These are phyloP conservation scores for Dalbergia oliveri DNA, from an alignment of 306 rosid species.

Conservation along the genomic window DNA sequence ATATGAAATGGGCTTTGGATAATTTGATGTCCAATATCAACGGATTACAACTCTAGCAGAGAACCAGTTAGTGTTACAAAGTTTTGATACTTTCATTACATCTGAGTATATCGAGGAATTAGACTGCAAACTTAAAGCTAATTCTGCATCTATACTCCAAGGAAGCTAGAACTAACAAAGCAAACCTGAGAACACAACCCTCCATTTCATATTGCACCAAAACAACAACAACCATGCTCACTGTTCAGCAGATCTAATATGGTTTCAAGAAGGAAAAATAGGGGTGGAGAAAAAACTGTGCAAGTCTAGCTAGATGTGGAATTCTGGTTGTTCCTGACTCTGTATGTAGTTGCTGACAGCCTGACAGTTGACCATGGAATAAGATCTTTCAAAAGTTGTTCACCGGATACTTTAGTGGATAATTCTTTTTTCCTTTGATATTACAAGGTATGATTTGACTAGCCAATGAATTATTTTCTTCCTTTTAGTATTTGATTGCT, in stretches of 20 bases:
- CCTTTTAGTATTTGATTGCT: conserved; percentile 20
- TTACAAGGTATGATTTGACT: conserved; percentile 47
- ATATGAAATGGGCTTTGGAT: conserved; percentile 59
- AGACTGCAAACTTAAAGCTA: conserved; percentile 47
- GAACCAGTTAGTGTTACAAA: conserved; percentile 54
- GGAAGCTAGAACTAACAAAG: conserved; percentile 51
- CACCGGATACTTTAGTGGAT: conserved; percentile 24
- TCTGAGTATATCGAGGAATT: not conserved
- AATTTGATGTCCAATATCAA: conserved; percentile 34
- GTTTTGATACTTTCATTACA: conserved; percentile 47
- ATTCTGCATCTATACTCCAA: conserved; percentile 48
- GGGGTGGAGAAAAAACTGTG: not conserved
- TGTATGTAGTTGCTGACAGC: conserved; percentile 35
- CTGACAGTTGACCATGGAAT: conserved; percentile 39
- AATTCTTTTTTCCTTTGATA: conserved; percentile 35
- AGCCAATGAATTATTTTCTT: conserved; percentile 28
- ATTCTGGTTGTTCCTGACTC: conserved; percentile 18
- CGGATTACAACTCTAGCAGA: conserved; percentile 51
- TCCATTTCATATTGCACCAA: not conserved
- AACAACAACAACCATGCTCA: conserved; percentile 8
- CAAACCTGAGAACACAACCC: conserved; percentile 10
- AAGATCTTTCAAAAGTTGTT: conserved; percentile 41
- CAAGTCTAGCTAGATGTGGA: conserved; percentile 14
- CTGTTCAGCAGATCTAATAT: not conserved
- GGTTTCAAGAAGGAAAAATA: conserved; percentile 16